Conservation (phyloP, 1,139 yeast genomes). For the Sugiyamaella neomexicana region DNA sequence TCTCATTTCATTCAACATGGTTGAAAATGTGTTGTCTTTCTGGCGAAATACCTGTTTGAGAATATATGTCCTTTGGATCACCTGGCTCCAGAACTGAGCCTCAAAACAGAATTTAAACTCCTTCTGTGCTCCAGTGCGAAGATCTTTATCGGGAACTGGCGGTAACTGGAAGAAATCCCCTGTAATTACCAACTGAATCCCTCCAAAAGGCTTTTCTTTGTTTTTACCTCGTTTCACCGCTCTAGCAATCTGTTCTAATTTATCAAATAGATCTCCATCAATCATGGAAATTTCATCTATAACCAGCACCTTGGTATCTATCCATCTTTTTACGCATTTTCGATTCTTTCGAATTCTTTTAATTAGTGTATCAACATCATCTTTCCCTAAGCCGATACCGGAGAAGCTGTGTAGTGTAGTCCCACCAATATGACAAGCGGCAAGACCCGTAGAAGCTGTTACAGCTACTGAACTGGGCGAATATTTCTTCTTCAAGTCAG, state of each 20-base stretch:
- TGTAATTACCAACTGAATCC: constrained; percentile 72
- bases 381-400: constrained; percentile 75
- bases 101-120: constrained; percentile 70
- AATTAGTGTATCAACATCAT: constrained; percentile 48
- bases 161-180: constrained; percentile 90
- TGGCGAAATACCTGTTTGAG: constrained; percentile 87
- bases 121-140: constrained; percentile 26
- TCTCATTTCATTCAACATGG: constrained; percentile 87
- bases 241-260: constrained; percentile 64
- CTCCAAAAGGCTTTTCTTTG: constrained; percentile 55
- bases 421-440: constrained; percentile 89
- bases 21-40: constrained; percentile 76
- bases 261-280: constrained; percentile 65
- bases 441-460: constrained; percentile 91
- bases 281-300: constrained; percentile 87
- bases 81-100: constrained; percentile 66
- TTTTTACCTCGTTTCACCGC: constrained; percentile 37
- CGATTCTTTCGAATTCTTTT: constrained; percentile 49
- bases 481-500: constrained; percentile 58
- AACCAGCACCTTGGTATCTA: constrained; percentile 57
- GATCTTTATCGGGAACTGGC: constrained; percentile 51
- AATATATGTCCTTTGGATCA: constrained; percentile 65
- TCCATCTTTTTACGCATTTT: constrained; percentile 56
- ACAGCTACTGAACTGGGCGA: constrained; percentile 59
- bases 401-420: constrained; percentile 76